These are phyloP conservation scores for Mucor sp. DNA, from an alignment of 371 early-diverging fungal genomes.

Conservation along the genomic window DNA sequence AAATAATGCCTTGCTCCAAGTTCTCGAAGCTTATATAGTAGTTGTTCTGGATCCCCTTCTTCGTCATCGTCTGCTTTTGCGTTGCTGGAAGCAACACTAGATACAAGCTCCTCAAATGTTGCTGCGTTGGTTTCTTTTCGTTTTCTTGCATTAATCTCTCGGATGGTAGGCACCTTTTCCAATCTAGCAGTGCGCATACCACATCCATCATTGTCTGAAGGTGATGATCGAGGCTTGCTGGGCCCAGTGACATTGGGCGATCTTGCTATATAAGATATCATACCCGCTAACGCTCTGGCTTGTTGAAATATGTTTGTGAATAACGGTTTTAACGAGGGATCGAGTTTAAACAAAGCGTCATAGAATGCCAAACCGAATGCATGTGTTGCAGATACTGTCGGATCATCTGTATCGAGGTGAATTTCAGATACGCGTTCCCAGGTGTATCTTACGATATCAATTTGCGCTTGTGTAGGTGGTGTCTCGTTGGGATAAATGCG, in stretches of 20 bases:
- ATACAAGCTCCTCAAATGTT: background rate
- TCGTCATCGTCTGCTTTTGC: slow-evolving; percentile 5
- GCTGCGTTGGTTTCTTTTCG: slow-evolving; percentile 11
- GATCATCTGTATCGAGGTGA: slow-evolving; percentile 27
- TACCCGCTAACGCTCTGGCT: slow-evolving; percentile 46
- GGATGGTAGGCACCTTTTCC: slow-evolving; percentile 23
- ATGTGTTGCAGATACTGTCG: slow-evolving; percentile 37
- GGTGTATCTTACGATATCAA: slow-evolving; percentile 36
- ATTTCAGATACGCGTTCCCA: slow-evolving; percentile 45
- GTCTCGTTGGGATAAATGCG: background rate
- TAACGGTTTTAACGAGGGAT: slow-evolving; percentile 17
- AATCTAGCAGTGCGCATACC: slow-evolving; percentile 25
- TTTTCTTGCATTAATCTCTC: slow-evolving; percentile 34
- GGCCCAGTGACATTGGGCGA: slow-evolving; percentile 27
- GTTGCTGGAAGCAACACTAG: background rate
- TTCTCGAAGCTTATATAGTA: slow-evolving; percentile 28
- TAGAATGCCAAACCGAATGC: slow-evolving; percentile 51
- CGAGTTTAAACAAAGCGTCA: slow-evolving; percentile 38
- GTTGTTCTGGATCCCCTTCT: slow-evolving; percentile 31
- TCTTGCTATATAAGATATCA: slow-evolving; percentile 44
- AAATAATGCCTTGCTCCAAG: slow-evolving; percentile 45
- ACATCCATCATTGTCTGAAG: slow-evolving; percentile 8
- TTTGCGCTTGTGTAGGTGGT: slow-evolving; percentile 36
- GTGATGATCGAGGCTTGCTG: background rate
- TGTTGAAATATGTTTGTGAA: slow-evolving; percentile 47